phyloP scores from a whole-genome alignment of 2,329 filamentous ascomycete species.

The Helotiales sp. region DNA sequence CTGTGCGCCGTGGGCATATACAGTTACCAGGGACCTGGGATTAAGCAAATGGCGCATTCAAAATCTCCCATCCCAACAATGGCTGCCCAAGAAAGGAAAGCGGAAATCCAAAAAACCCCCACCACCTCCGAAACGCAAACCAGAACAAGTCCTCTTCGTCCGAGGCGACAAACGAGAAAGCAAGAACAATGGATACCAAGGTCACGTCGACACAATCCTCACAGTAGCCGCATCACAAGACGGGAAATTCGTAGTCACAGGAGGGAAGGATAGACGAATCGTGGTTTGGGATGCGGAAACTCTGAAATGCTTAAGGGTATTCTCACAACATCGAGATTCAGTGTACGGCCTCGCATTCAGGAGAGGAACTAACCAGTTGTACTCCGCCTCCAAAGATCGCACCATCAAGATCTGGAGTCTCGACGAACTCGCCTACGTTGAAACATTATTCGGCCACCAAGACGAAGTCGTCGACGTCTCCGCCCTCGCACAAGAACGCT shows the following conservation, averaged over 20 bases:
- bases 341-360: conserved; percentile 87
- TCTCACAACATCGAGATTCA: conserved; percentile 89
- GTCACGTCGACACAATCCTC: conserved; percentile 81
- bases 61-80: conserved; percentile 64
- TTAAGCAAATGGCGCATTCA: conserved; percentile 91
- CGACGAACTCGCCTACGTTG: conserved; percentile 89
- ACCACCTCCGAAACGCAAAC: conserved; percentile 64
- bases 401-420: conserved; percentile 96
- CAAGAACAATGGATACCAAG: conserved; percentile 69
- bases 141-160: conserved; percentile 65
- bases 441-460: conserved; percentile 95
- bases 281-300: conserved; percentile 87
- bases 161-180: conserved; percentile 65
- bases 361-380: conserved; percentile 87
- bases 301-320: conserved; percentile 79
- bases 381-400: conserved; percentile 86
- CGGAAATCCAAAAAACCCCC: conserved; percentile 63
- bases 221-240: conserved; percentile 86
- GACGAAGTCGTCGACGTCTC: conserved; percentile 86
- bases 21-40: conserved; percentile 81
- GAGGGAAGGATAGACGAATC: conserved; percentile 81
- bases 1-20: conserved; percentile 82
- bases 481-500: conserved; percentile 83
- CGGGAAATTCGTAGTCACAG: conserved; percentile 89
- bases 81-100: conserved; percentile 54